Evolutionary conservation across 352 stramenopile genomes (phyloP).

Genomic region (Phytophthora europaea): DNA sequence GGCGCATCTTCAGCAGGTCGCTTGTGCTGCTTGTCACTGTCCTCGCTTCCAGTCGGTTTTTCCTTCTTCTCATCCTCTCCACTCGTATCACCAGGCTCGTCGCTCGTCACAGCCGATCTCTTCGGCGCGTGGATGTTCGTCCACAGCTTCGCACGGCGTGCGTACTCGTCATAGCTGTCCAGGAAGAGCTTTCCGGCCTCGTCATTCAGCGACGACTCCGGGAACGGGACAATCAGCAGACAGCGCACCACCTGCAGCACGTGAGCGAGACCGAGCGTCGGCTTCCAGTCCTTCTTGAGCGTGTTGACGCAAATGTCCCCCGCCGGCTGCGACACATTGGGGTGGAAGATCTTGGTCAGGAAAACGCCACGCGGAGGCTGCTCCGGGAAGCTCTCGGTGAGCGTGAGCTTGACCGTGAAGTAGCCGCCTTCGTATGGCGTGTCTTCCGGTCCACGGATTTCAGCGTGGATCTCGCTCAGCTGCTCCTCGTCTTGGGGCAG

Average conservation of each 20-base stretch:
- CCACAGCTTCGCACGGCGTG: constrained; percentile 89
- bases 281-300: constrained; percentile 98
- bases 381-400: constrained; percentile 90
- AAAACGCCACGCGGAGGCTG: constrained; percentile 95
- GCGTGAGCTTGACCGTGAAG: constrained; percentile 97
- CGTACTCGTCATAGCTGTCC: constrained; percentile 99
- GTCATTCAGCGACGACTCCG: constrained; percentile 99
- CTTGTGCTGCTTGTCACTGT: constrained; percentile 24
- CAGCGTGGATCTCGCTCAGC: constrained; percentile 94
- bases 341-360: constrained; percentile 99
- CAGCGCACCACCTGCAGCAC: constrained; percentile 99
- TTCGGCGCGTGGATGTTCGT: constrained; percentile 92
- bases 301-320: constrained; percentile 99
- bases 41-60: neutral
- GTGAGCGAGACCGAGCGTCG: constrained; percentile 95
- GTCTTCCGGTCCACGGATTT: constrained; percentile 97
- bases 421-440: constrained; percentile 98
- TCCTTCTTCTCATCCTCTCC: constrained; percentile 38
- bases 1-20: constrained; percentile 25
- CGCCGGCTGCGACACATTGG: constrained; percentile 97
- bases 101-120: constrained; percentile 29
- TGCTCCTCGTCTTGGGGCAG: constrained; percentile 92
- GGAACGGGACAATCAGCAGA: constrained; percentile 99
- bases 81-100: constrained; percentile 34
- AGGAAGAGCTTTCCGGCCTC: constrained; percentile 99